phyloP scores from a whole-genome alignment of 257 asterid species.

The Petunia axillaris region DNA sequence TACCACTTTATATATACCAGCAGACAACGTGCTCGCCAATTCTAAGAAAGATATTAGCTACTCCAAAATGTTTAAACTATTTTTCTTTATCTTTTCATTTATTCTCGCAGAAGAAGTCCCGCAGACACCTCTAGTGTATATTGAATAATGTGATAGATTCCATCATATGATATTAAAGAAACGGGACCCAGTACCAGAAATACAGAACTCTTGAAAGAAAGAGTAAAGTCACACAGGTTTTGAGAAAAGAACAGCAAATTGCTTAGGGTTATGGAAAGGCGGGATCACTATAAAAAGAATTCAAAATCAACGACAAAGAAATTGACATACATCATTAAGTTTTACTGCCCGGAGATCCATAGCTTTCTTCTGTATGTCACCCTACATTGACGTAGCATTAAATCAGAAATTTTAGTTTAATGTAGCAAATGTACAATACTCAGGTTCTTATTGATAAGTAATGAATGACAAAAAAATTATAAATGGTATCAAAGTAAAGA shows the following conservation, averaged over 20 bases:
- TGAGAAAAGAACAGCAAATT: not conserved
- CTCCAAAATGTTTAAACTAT: not conserved
- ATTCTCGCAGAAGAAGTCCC: constrained; percentile 5
- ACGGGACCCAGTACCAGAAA: not conserved
- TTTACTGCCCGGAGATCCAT: constrained; percentile 63
- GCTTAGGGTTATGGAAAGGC: not conserved
- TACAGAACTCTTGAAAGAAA: constrained; percentile 9
- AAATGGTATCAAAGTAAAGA: no score
- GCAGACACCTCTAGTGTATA: not conserved
- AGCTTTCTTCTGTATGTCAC: constrained; percentile 75
- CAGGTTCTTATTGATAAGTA: not conserved
- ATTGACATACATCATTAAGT: constrained; percentile 60
- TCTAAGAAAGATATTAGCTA: not conserved
- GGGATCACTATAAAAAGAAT: not conserved
- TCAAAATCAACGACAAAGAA: not conserved
- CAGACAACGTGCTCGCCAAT: constrained; percentile 9
- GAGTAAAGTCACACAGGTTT: not conserved
- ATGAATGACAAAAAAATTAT: no score
- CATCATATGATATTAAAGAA: not conserved
- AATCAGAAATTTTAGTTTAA: not conserved
- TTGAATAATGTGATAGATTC: not conserved
- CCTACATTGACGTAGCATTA: constrained; percentile 49
- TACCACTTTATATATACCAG: constrained; percentile 2
- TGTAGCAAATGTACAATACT: not conserved
- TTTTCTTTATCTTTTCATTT: constrained; percentile 18